Evolutionary conservation across 495 filamentous ascomycete species (phyloP).

Genomic region (Hypoxylon fuscum): DNA sequence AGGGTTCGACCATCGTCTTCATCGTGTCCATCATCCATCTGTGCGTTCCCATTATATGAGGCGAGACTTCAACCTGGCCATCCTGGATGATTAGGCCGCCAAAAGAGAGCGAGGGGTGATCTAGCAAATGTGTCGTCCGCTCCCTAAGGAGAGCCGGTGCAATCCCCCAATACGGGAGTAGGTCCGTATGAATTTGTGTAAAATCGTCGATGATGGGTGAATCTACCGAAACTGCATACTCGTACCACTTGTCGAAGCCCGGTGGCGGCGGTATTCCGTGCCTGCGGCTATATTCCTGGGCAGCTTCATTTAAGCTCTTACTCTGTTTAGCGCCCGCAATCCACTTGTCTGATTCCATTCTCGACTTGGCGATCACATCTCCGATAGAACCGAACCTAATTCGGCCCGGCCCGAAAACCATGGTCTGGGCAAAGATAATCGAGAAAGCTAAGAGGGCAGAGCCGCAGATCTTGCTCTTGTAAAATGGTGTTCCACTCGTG

Average conservation of each 20-base stretch:
- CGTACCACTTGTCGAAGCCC: conserved; percentile 76
- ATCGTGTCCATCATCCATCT: conserved; percentile 66
- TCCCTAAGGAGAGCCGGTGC: conserved; percentile 66
- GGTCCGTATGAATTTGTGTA: conserved; percentile 72
- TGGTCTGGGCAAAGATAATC: too few species aligned
- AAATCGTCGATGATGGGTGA: conserved; percentile 79
- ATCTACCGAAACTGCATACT: conserved; percentile 69
- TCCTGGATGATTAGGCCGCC: conserved; percentile 56
- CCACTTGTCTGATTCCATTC: conserved; percentile 54
- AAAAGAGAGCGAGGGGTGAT: conserved; percentile 41
- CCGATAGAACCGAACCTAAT: too few species aligned
- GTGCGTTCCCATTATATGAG: conserved; percentile 41
- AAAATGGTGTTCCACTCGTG: too few species aligned
- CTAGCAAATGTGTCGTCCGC: conserved; percentile 39
- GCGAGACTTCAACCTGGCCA: conserved; percentile 53
- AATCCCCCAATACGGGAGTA: conserved; percentile 78
- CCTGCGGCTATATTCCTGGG: conserved; percentile 64
- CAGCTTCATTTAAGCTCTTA: conserved; percentile 60
- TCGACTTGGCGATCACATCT: conserved; percentile 62
- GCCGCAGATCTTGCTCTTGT: too few species aligned
- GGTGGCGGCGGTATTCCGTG: conserved; percentile 67
- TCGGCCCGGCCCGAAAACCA: too few species aligned
- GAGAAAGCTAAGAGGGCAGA: too few species aligned
- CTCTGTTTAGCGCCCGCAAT: conserved; percentile 53
- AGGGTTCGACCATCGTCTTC: conserved; percentile 72